Evolutionary conservation across 306 rosid species (phyloP).

Genomic region (Prunus padus): DNA sequence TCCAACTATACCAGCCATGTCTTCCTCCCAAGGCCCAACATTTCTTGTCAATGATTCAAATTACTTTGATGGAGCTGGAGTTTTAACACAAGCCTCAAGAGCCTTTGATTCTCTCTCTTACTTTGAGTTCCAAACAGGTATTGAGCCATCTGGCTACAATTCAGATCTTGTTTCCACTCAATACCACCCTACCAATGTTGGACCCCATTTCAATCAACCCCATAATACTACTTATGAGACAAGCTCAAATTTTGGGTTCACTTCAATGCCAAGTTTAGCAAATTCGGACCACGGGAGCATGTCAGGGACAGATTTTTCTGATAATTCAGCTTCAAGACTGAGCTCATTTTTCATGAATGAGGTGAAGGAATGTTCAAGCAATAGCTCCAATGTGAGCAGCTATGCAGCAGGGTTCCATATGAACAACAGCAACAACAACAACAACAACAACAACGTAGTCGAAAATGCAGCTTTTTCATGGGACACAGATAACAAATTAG

Average conservation of each 20-base stretch:
- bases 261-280: conserved; percentile 73
- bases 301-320: conserved; percentile 64
- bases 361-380: conserved; percentile 78
- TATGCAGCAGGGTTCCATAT: conserved; percentile 49
- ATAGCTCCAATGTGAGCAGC: conserved; percentile 72
- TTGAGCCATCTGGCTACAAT: conserved; percentile 28
- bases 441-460: conserved; percentile 24
- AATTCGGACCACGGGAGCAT: conserved; percentile 64
- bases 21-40: conserved; percentile 50
- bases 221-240: conserved; percentile 22
- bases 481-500: conserved; percentile 66
- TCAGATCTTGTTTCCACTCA: conserved; percentile 28
- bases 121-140: conserved; percentile 48
- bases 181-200: conserved; percentile 18
- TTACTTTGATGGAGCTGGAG: conserved; percentile 38
- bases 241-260: conserved; percentile 49
- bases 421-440: conserved; percentile 30
- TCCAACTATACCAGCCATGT: conserved; percentile 15
- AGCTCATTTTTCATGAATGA: conserved; percentile 57
- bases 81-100: conserved; percentile 45
- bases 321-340: conserved; percentile 61
- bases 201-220: conserved; percentile 21
- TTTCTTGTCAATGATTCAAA: conserved; percentile 48
- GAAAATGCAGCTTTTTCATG: conserved; percentile 58
- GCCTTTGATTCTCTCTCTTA: conserved; percentile 55